Evolutionary conservation across 768 basidiomycete species (phyloP).

Genomic region (Phylloporus sp.): DNA sequence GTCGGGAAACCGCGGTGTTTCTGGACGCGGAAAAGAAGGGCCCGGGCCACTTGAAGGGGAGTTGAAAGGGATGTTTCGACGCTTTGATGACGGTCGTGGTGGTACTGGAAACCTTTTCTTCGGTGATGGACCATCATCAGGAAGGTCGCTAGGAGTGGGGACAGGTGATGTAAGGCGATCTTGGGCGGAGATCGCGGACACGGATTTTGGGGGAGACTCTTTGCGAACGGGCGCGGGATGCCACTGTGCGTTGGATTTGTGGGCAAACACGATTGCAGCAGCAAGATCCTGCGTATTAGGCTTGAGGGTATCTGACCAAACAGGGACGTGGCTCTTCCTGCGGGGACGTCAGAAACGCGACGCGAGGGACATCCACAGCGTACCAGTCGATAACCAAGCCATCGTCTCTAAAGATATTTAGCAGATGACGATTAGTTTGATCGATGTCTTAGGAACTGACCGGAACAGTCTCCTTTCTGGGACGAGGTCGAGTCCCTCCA

Average conservation of each 20-base stretch:
- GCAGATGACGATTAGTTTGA: background rate
- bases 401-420: constrained; percentile 21
- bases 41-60: background rate
- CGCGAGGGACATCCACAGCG: background rate
- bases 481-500: constrained; percentile 19
- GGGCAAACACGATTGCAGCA: constrained; percentile 21
- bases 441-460: constrained; percentile 17
- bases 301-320: constrained; percentile 30
- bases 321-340: constrained; percentile 29
- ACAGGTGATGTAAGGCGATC: background rate
- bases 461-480: constrained; percentile 25
- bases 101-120: constrained; percentile 19
- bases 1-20: background rate
- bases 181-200: background rate
- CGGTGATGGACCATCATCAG: background rate
- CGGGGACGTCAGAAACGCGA: background rate
- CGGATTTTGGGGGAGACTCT: background rate
- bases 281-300: constrained; percentile 27
- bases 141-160: background rate
- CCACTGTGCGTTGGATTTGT: constrained; percentile 23
- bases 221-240: background rate
- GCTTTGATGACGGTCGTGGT: constrained; percentile 12
- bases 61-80: constrained; percentile 1
- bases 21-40: background rate
- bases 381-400: constrained; percentile 30